A percentile compares a stretch with the other conserved stretches of the same genome.
Conservation (phyloP, 345 rosid species). For the Eucalyptus curtisii region DNA sequence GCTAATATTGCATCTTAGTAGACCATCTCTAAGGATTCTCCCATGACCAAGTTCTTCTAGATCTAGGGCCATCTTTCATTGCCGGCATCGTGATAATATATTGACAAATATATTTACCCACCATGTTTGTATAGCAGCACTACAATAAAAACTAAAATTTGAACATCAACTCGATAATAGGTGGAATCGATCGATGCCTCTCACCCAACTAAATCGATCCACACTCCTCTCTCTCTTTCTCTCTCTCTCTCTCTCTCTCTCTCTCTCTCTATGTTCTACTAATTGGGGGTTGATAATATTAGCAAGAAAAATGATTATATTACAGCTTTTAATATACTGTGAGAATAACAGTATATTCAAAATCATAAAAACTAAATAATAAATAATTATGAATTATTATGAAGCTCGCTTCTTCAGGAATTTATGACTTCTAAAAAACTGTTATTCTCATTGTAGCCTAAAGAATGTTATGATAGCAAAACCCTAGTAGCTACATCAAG, state of each 20-base stretch:
- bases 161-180: not conserved
- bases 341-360: rapidly evolving
- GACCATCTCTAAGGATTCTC: not conserved
- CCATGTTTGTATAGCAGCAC: rapidly evolving
- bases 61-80: rapidly evolving
- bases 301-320: rapidly evolving
- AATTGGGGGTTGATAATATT: too few species aligned
- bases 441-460: rapidly evolving
- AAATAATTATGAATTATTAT: too few species aligned
- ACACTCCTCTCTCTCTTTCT: too few species aligned
- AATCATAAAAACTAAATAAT: rapidly evolving
- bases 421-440: rapidly evolving
- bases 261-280: too few species aligned
- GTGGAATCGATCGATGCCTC: rapidly evolving
- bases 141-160: rapidly evolving
- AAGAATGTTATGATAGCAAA: rapidly evolving
- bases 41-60: not conserved
- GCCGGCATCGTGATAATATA: rapidly evolving
- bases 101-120: not conserved
- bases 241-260: too few species aligned
- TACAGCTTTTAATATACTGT: rapidly evolving
- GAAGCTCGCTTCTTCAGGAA: rapidly evolving
- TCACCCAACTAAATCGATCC: not conserved
- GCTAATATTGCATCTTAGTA: rapidly evolving
- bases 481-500: rapidly evolving